Evolutionary conservation across 345 rosid genomes (phyloP), one percentile per base, ranked within the genome.

Genomic region (Linum lewisii): DNA sequence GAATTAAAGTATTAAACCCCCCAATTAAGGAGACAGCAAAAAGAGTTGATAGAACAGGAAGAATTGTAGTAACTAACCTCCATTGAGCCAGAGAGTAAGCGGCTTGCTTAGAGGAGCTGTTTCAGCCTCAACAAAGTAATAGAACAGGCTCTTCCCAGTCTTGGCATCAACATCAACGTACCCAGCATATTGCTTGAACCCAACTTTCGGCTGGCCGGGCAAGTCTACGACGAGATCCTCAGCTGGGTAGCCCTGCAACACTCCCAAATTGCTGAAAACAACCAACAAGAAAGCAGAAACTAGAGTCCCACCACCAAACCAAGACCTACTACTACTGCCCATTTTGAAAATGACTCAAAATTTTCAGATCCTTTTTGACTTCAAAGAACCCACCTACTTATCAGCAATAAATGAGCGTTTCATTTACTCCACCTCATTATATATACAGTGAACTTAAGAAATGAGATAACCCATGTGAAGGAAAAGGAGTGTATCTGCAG

Each of bases 1-100:
- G 38, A 34, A 34, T 11, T 11, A 34, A 11, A 34, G 10, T 34
- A 34, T 5, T 34, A 34, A 34, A 5, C 38, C 38, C 38, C 38
- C 38, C 38, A 34, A n/a, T 34, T 34, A 34, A 34, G 38, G 7
- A 34, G 38, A 34, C 38, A 34, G 38, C 38, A 11, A 34, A 34
- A 6, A 34, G 38, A 5, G 5, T 11, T 5, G 5, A 49, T 5
- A 49, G 52, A 14, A 49, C 52, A 49, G 56, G 24, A 18, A n/a
- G 21, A n/a, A 45, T 13, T 15, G 16, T 24, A 21, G 38, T 1
- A 21, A 19, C 65, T 42, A 54, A 88, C 95, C 96, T 84, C 96
- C 96, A 78, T 88, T 92, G 72, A 88, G 89, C 98, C 93, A 92
- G 64, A 92, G 93, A 49, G 95, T 65, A 21, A 92, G 85, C 22